Conservation (phyloP, 2,329 filamentous ascomycete species). For the Eurotiales sp. region DNA sequence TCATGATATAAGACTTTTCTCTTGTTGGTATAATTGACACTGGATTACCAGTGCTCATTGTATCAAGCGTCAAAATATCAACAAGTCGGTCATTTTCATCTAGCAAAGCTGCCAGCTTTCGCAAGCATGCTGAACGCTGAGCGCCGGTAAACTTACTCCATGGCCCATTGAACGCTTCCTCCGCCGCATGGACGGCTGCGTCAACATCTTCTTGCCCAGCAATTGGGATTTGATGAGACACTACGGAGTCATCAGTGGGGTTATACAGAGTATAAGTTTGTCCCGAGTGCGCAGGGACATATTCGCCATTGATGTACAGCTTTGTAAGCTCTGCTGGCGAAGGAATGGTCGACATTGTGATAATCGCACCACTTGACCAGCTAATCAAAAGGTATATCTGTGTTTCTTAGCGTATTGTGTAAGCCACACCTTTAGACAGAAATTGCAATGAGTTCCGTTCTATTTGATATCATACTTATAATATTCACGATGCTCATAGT, state of each 20-base stretch:
- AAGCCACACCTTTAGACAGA: no score
- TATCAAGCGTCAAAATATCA: conserved; percentile 16
- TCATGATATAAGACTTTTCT: conserved; percentile 4
- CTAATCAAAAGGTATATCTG: no score
- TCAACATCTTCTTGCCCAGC: conserved; percentile 6
- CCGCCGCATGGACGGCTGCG: conserved; percentile 3
- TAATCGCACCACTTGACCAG: neutral
- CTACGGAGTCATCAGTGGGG: conserved; percentile 5
- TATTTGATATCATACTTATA: neutral
- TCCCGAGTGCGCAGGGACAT: neutral
- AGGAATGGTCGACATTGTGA: neutral
- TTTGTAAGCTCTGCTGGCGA: conserved; percentile 1
- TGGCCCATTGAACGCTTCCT: conserved; percentile 9
- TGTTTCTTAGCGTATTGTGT: no score
- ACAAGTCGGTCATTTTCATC: conserved; percentile 10
- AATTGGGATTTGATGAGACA: conserved; percentile 1
- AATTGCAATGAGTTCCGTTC: no score
- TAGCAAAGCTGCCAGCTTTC: conserved; percentile 13
- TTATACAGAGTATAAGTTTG: conserved; percentile 7
- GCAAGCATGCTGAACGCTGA: conserved; percentile 13
- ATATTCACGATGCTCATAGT: no score
- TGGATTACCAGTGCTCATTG: conserved; percentile 17
- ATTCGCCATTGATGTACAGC: conserved; percentile 5
- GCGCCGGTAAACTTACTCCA: conserved; percentile 16
- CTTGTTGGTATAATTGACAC: conserved; percentile 7